A percentile compares a stretch with the other conserved stretches of the same genome.
Evolutionary conservation across 768 basidiomycete genomes (phyloP).

Genomic region (Agrocybe praecox): DNA sequence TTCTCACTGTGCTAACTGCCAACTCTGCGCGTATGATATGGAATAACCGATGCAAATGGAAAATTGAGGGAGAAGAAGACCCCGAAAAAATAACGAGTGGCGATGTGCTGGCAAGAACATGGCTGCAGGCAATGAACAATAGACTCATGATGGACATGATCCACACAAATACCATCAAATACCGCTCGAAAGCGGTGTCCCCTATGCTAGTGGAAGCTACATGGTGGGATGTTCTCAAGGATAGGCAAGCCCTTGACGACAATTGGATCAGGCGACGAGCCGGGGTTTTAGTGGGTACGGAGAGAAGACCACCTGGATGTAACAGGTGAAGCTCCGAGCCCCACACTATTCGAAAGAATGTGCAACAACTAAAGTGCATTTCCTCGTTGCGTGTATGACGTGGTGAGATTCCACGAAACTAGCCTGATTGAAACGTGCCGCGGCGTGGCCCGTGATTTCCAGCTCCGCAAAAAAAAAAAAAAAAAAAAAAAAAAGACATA

Average conservation of each 20-base stretch:
- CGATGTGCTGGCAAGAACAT: slow-evolving; percentile 14
- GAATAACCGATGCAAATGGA: slow-evolving; percentile 23
- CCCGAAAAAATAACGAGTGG: neutral
- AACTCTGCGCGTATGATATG: slow-evolving; percentile 29
- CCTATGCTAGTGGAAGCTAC: slow-evolving; percentile 17
- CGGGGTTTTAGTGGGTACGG: slow-evolving; percentile 39
- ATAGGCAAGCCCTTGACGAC: slow-evolving; percentile 11
- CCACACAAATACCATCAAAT: slow-evolving; percentile 5
- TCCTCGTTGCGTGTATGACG: neutral
- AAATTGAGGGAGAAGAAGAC: slow-evolving; percentile 16
- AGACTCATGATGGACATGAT: slow-evolving; percentile 18
- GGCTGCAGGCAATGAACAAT: slow-evolving; percentile 17
- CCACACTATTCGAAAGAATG: slow-evolving; percentile 12
- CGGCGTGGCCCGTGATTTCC: no score
- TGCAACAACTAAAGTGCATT: slow-evolving; percentile 11
- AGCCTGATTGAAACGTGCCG: no score
- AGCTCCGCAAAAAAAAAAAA: no score
- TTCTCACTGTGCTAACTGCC: slow-evolving; percentile 22
- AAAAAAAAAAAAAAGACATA: no score
- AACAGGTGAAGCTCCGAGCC: slow-evolving; percentile 9
- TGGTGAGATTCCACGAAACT: no score
- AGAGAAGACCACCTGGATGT: slow-evolving; percentile 1
- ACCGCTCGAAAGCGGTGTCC: slow-evolving; percentile 11
- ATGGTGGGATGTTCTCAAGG: slow-evolving; percentile 17
- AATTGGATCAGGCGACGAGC: slow-evolving; percentile 26